phyloP scores from a whole-genome alignment of 2,329 filamentous ascomycete species.

The Daldinia sp. region DNA sequence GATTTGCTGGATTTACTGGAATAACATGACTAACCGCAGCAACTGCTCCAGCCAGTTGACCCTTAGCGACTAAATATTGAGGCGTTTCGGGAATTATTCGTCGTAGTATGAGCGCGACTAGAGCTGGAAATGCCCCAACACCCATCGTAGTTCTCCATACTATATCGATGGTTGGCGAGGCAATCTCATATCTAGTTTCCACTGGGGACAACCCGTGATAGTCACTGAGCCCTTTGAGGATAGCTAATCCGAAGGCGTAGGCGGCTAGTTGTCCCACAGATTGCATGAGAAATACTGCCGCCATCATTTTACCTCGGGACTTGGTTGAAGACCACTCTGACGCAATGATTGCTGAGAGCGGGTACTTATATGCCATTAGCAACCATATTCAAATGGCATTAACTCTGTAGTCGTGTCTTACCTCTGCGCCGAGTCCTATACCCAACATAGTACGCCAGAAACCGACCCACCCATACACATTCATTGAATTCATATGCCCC shows the following conservation, averaged over 20 bases:
- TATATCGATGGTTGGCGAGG: conserved; percentile 54
- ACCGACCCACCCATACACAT: conserved; percentile 45
- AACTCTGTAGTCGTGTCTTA: background rate
- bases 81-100: conserved; percentile 63
- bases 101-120: conserved; percentile 60
- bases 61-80: conserved; percentile 53
- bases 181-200: conserved; percentile 22
- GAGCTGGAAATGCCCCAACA: conserved; percentile 60
- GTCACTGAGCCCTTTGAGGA: conserved; percentile 36
- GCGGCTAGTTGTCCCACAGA: conserved; percentile 75
- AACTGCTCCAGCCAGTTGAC: conserved; percentile 46
- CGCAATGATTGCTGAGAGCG: conserved; percentile 74
- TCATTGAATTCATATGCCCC: conserved; percentile 37
- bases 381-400: background rate
- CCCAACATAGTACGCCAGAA: conserved; percentile 53
- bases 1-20: conserved; percentile 24
- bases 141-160: conserved; percentile 64
- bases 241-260: conserved; percentile 66
- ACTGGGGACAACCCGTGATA: conserved; percentile 19
- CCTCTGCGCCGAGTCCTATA: conserved; percentile 45
- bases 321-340: conserved; percentile 73
- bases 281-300: conserved; percentile 77
- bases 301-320: conserved; percentile 75
- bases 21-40: conserved; percentile 41
- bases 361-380: conserved; percentile 62